Percentiles rank a stretch among this genome's conserved stretches.
These are phyloP conservation scores for Xylaria sp. DNA, from an alignment of 2,329 filamentous ascomycete species.

Conservation along the genomic window DNA sequence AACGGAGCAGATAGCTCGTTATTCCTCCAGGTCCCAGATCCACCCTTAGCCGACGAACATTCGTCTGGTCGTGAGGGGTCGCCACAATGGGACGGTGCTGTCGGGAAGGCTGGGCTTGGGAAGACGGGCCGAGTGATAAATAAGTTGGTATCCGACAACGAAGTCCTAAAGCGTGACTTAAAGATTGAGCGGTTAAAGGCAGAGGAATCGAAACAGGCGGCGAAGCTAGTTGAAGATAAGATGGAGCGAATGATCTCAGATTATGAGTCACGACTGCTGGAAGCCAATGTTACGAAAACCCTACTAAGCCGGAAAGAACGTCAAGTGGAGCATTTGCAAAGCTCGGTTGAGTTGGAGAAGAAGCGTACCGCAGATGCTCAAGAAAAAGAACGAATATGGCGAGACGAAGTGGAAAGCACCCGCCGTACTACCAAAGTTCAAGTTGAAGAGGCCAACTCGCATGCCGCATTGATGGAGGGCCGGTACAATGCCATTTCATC, in stretches of 20 bases:
- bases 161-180: constrained; percentile 78
- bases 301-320: constrained; percentile 77
- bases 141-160: constrained; percentile 82
- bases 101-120: constrained; percentile 75
- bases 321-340: constrained; percentile 75
- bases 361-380: constrained; percentile 68
- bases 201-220: constrained; percentile 76
- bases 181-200: constrained; percentile 71
- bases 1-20: constrained; percentile 35
- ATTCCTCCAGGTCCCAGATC: constrained; percentile 52
- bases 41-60: constrained; percentile 47
- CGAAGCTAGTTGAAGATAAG: constrained; percentile 75
- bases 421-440: constrained; percentile 68
- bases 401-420: constrained; percentile 70
- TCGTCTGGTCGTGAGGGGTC: constrained; percentile 46
- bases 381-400: constrained; percentile 69
- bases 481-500: constrained; percentile 74
- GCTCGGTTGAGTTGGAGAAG: constrained; percentile 71
- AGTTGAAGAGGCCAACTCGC: constrained; percentile 72
- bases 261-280: constrained; percentile 74
- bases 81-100: constrained; percentile 70
- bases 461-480: constrained; percentile 74
- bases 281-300: constrained; percentile 76
- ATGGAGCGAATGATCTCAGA: constrained; percentile 75
- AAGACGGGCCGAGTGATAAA: constrained; percentile 85